A percentile compares a stretch with the other conserved stretches of the same genome.
Conservation (phyloP, 208 protist species). For the Leishmania gerbilli region DNA sequence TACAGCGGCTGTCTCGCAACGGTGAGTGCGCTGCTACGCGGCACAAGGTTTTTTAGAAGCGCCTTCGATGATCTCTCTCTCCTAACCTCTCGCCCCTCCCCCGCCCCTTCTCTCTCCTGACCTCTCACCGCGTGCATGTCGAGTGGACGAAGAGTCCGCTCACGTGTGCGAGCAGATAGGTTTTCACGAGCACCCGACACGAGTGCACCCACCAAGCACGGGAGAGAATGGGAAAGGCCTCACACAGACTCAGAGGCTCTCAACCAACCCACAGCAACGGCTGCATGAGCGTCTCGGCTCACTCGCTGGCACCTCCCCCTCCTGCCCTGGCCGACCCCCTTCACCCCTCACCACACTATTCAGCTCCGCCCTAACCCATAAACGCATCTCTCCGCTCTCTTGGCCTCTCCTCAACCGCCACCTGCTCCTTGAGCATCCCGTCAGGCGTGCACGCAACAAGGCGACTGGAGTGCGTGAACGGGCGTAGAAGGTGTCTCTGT, state of each 20-base stretch:
- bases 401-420: not conserved
- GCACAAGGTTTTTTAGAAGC: not conserved
- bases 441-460: not conserved
- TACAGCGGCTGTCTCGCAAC: not conserved
- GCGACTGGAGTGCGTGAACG: not conserved
- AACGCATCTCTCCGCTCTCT: not conserved
- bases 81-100: not conserved
- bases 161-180: not conserved
- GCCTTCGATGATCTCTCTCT: not conserved
- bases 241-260: not conserved
- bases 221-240: not conserved
- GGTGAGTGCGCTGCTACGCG: not conserved
- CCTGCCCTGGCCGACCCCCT: not conserved
- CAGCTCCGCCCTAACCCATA: not conserved
- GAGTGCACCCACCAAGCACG: not conserved
- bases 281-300: not conserved
- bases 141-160: not conserved
- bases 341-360: not conserved
- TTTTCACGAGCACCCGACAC: not conserved
- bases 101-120: conserved; percentile 5
- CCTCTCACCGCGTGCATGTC: not conserved
- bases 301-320: not conserved
- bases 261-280: not conserved
- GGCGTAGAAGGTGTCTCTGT: no score
- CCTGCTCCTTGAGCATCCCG: not conserved